A percentile compares a stretch with the other conserved stretches of the same genome.
These are phyloP conservation scores for Amesomyces nigricolor DNA, from an alignment of 2,329 filamentous ascomycete genomes.

Conservation along the genomic window DNA sequence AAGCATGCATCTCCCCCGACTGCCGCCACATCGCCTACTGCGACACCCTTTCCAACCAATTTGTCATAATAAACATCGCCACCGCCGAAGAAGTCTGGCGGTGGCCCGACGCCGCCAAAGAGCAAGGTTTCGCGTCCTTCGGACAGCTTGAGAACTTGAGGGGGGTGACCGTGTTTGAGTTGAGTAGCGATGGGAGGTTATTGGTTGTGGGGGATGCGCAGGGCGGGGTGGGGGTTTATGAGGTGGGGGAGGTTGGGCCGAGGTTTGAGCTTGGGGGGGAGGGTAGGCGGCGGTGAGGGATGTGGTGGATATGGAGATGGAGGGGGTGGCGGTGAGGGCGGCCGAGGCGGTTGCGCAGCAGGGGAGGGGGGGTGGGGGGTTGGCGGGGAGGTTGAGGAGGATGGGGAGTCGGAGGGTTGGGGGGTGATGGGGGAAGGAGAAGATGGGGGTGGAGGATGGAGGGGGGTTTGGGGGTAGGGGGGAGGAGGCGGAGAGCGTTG, in stretches of 20 bases:
- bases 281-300: slow-evolving; percentile 11
- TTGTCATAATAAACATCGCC: slow-evolving; percentile 22
- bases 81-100: slow-evolving; percentile 22
- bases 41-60: slow-evolving; percentile 6
- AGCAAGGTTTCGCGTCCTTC: slow-evolving; percentile 15
- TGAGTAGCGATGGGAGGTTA: slow-evolving; percentile 20
- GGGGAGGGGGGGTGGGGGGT: no score
- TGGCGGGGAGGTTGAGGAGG: neutral
- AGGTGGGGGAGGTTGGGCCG: slow-evolving; percentile 14
- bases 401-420: neutral
- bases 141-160: slow-evolving; percentile 21
- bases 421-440: neutral
- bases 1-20: slow-evolving; percentile 25
- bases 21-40: slow-evolving; percentile 26
- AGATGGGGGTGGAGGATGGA: no score
- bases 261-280: slow-evolving; percentile 20
- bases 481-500: neutral
- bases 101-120: slow-evolving; percentile 19
- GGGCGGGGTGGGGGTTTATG: slow-evolving; percentile 22
- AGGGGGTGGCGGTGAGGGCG: neutral
- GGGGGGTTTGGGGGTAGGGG: neutral
- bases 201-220: slow-evolving; percentile 21
- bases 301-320: no score
- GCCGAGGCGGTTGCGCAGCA: neutral
- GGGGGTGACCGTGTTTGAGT: slow-evolving; percentile 25